Evolutionary conservation across 371 early-diverging fungal genomes (phyloP).

Genomic region (Apophysomyces ossiformis): DNA sequence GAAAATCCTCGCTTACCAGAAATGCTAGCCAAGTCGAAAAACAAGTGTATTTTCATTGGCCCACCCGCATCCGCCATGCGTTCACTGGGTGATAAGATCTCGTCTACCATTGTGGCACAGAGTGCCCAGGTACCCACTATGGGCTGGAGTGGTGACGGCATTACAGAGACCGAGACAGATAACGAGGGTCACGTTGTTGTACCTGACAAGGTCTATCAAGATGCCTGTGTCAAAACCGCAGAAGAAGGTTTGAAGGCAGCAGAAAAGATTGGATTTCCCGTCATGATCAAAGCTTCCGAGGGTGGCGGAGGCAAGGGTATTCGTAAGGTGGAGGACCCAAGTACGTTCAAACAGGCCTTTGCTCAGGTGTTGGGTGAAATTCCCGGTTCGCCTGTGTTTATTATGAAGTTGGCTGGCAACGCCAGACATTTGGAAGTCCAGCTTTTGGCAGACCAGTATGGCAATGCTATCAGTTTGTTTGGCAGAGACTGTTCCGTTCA

Average conservation of each 20-base stretch:
- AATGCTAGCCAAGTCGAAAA: slow-evolving; percentile 77
- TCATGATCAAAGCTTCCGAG: slow-evolving; percentile 99
- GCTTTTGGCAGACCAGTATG: slow-evolving; percentile 94
- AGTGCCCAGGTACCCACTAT: slow-evolving; percentile 95
- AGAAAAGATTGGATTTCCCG: slow-evolving; percentile 91
- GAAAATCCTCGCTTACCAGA: slow-evolving; percentile 98
- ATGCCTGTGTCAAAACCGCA: slow-evolving; percentile 79
- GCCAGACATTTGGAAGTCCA: slow-evolving; percentile 99
- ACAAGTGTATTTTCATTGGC: slow-evolving; percentile 94
- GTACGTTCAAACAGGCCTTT: slow-evolving; percentile 79
- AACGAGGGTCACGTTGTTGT: slow-evolving; percentile 80
- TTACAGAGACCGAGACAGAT: slow-evolving; percentile 71
- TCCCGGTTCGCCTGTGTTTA: slow-evolving; percentile 95
- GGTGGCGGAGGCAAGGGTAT: slow-evolving; percentile 99
- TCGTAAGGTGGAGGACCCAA: slow-evolving; percentile 82
- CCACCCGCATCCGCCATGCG: slow-evolving; percentile 99
- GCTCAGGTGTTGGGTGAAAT: slow-evolving; percentile 92
- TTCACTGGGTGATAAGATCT: slow-evolving; percentile 98
- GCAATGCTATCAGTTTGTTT: slow-evolving; percentile 97
- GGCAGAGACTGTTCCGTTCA: slow-evolving; percentile 99
- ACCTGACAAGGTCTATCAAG: slow-evolving; percentile 77
- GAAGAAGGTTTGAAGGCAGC: slow-evolving; percentile 84
- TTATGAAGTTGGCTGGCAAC: slow-evolving; percentile 95
- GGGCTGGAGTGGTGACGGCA: slow-evolving; percentile 93
- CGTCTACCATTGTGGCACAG: slow-evolving; percentile 98